phyloP scores from a whole-genome alignment of 805 yeast species.

The Candida yuanshanica region DNA sequence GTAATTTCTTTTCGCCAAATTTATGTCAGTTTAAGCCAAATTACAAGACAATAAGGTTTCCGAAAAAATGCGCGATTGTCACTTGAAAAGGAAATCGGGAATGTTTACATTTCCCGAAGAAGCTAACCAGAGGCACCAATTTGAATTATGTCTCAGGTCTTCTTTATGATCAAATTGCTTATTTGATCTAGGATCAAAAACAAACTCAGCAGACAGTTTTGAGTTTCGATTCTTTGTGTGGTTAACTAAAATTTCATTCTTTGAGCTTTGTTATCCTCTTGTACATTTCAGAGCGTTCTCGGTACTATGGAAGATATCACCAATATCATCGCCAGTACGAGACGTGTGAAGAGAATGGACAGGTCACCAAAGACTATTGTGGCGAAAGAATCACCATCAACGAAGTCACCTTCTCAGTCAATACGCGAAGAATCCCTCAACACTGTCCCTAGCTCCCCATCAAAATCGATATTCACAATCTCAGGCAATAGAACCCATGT shows the following conservation, averaged over 20 bases:
- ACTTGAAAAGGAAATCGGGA: neutral
- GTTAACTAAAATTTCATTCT: too few relatives aligned
- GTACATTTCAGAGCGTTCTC: neutral
- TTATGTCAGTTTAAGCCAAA: neutral
- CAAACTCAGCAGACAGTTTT: neutral
- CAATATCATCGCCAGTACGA: neutral
- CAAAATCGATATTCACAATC: neutral
- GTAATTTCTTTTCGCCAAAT: too few relatives aligned
- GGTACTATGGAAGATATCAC: constrained; percentile 7
- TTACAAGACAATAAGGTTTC: too few relatives aligned
- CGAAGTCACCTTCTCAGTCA: neutral
- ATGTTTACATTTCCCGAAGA: neutral
- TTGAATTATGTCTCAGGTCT: too few relatives aligned
- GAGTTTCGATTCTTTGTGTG: too few relatives aligned
- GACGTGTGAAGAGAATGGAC: neutral
- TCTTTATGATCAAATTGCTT: neutral
- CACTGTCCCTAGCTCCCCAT: neutral
- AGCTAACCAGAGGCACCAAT: too few relatives aligned
- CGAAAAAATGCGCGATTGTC: neutral
- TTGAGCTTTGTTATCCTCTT: neutral
- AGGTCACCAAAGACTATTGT: neutral
- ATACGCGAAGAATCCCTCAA: neutral
- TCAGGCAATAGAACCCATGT: neutral
- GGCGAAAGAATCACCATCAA: neutral
- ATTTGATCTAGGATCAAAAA: neutral